Percentiles rank a stretch among this genome's conserved stretches.
Evolutionary conservation across 345 rosid species (phyloP).

Genomic region (Leavenworthia alabamica): DNA sequence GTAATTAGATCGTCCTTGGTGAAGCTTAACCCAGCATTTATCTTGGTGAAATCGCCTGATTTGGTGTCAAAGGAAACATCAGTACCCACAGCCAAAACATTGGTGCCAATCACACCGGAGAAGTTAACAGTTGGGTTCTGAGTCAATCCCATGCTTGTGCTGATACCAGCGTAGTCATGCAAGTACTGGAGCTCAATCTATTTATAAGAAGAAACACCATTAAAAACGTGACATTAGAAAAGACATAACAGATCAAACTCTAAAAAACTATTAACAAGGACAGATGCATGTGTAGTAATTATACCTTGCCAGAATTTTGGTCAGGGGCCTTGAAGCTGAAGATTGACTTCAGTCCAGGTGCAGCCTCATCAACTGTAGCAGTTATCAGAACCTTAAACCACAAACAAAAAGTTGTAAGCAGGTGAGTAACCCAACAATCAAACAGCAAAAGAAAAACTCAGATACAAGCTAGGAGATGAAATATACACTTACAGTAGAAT

Average conservation of each 20-base stretch:
- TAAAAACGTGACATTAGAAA: neutral
- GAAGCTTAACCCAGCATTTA: conserved; percentile 71
- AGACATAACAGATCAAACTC: neutral
- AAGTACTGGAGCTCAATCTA: conserved; percentile 85
- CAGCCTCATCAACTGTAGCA: conserved; percentile 73
- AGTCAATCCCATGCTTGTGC: conserved; percentile 77
- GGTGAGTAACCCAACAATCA: neutral
- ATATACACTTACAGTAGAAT: conserved; percentile 51
- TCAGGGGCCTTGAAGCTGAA: conserved; percentile 79
- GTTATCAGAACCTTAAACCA: conserved; percentile 62
- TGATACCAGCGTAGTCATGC: conserved; percentile 79
- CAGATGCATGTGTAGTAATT: neutral
- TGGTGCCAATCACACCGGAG: conserved; percentile 72
- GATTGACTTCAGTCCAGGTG: conserved; percentile 82
- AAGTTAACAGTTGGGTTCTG: conserved; percentile 73
- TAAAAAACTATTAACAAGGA: neutral
- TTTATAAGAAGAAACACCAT: conserved; percentile 4
- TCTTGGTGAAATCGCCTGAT: conserved; percentile 65
- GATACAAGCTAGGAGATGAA: neutral
- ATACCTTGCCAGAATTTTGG: conserved; percentile 93
- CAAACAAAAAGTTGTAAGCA: conserved; percentile 6
- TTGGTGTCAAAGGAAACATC: conserved; percentile 82
- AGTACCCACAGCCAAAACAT: conserved; percentile 54
- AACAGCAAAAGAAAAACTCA: neutral
- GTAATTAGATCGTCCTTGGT: conserved; percentile 64